Evolutionary conservation across 164 flowering plant genomes (phyloP).

Genomic region (Dillenia turbinata): DNA sequence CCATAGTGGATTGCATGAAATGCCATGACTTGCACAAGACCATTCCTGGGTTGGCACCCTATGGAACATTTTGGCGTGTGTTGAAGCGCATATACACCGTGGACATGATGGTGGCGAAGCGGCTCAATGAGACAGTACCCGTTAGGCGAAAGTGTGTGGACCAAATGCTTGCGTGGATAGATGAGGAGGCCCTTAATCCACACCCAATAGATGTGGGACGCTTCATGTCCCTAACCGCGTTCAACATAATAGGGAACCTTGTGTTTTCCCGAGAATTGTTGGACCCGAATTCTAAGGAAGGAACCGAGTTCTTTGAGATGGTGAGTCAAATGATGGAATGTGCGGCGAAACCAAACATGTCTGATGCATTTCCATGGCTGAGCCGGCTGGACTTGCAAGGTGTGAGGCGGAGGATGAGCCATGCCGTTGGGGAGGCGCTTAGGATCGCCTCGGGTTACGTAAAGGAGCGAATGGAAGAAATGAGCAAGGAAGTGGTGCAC

Average conservation of each 20-base stretch:
- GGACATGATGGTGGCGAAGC: constrained; percentile 36
- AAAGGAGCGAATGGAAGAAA: constrained; percentile 26
- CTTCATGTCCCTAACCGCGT: constrained; percentile 45
- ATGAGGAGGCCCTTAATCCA: constrained; percentile 7
- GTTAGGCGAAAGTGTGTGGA: constrained; percentile 31
- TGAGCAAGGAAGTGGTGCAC: background rate
- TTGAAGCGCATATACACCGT: constrained; percentile 40
- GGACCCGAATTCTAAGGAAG: constrained; percentile 40
- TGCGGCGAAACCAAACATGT: constrained; percentile 48
- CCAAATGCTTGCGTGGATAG: constrained; percentile 28
- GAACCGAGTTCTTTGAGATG: constrained; percentile 33
- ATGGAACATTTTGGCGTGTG: constrained; percentile 54
- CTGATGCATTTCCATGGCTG: constrained; percentile 42
- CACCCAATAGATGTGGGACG: constrained; percentile 33
- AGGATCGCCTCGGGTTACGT: constrained; percentile 42
- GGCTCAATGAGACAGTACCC: constrained; percentile 26
- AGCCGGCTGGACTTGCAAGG: constrained; percentile 46
- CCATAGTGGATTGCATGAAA: constrained; percentile 46
- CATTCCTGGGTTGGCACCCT: constrained; percentile 37
- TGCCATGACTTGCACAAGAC: constrained; percentile 34
- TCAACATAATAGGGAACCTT: constrained; percentile 52
- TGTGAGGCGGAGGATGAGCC: constrained; percentile 37
- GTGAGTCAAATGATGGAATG: constrained; percentile 41
- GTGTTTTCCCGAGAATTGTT: constrained; percentile 47
- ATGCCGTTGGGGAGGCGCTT: constrained; percentile 36